Conservation (phyloP, 192 early-diverging fungal species). For the Coemansia sp. region DNA sequence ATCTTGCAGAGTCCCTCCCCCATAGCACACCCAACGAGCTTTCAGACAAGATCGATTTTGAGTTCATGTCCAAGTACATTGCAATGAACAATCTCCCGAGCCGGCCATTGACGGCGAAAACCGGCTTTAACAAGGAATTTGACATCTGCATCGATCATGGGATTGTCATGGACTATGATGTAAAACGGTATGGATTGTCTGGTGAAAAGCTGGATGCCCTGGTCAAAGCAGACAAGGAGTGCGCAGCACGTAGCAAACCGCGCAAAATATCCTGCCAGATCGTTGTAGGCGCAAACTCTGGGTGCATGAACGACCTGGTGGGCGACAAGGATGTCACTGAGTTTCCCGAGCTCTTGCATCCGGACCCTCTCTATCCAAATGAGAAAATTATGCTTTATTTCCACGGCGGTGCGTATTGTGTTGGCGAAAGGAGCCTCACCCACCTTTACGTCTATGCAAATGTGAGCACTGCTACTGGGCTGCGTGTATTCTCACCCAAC, state of each 20-base stretch:
- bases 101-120: constrained; percentile 12
- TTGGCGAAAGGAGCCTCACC: constrained; percentile 48
- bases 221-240: constrained; percentile 13
- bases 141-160: constrained; percentile 11
- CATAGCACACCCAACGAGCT: constrained; percentile 29
- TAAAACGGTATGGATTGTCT: constrained; percentile 21
- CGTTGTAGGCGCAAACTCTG: constrained; percentile 13
- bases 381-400: constrained; percentile 41
- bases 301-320: neutral
- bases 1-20: constrained; percentile 38
- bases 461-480: constrained; percentile 26
- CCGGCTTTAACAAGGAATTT: constrained; percentile 35
- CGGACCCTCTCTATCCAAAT: constrained; percentile 15
- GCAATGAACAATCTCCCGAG: constrained; percentile 31
- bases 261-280: constrained; percentile 42
- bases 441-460: constrained; percentile 41
- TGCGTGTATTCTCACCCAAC: constrained; percentile 47
- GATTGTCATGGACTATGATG: constrained; percentile 13
- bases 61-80: constrained; percentile 35
- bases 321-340: neutral
- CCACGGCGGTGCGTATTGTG: constrained; percentile 52
- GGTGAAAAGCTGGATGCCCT: constrained; percentile 22
- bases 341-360: neutral
- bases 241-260: constrained; percentile 5
- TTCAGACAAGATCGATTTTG: constrained; percentile 33